These are phyloP conservation scores for Samsoniella hepiali DNA, from an alignment of 2,329 filamentous ascomycete genomes.

Conservation along the genomic window DNA sequence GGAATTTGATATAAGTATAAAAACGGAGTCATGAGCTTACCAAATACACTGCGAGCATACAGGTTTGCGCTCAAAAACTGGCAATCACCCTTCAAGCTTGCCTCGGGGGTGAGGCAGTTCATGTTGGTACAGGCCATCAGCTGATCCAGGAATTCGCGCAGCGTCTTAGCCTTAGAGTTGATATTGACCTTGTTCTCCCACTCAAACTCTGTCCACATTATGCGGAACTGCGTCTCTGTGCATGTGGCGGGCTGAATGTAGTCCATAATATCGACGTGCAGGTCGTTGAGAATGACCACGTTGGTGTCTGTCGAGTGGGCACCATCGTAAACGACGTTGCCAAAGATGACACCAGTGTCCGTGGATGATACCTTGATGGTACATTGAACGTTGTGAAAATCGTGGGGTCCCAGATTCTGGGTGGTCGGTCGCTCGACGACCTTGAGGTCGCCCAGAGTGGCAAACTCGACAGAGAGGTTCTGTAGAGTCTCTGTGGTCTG, in stretches of 20 bases:
- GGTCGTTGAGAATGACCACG: slow-evolving; percentile 95
- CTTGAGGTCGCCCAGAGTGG: slow-evolving; percentile 95
- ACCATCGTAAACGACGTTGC: slow-evolving; percentile 96
- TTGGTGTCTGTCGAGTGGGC: slow-evolving; percentile 89
- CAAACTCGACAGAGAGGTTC: slow-evolving; percentile 96
- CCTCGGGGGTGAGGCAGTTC: slow-evolving; percentile 95
- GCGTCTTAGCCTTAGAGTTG: slow-evolving; percentile 89
- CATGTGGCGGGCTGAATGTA: slow-evolving; percentile 97
- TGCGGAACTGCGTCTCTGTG: slow-evolving; percentile 96
- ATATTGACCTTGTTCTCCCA: slow-evolving; percentile 99
- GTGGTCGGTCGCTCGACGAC: slow-evolving; percentile 95
- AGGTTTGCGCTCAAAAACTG: slow-evolving; percentile 97
- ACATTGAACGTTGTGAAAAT: slow-evolving; percentile 97
- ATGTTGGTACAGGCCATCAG: slow-evolving; percentile 98
- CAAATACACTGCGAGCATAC: slow-evolving; percentile 95
- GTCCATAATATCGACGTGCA: slow-evolving; percentile 99
- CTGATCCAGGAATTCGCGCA: slow-evolving; percentile 88
- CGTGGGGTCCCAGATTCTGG: slow-evolving; percentile 90
- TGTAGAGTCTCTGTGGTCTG: slow-evolving; percentile 95
- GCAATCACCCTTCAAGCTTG: slow-evolving; percentile 93
- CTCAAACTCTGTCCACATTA: slow-evolving; percentile 99
- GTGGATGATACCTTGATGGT: slow-evolving; percentile 99
- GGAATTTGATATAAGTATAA: slow-evolving; percentile 5
- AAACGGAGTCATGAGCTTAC: slow-evolving; percentile 57
- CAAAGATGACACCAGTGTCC: slow-evolving; percentile 97